Evolutionary conservation across 2,329 filamentous ascomycete genomes (phyloP).

Genomic region (Xylariaceae sp.): DNA sequence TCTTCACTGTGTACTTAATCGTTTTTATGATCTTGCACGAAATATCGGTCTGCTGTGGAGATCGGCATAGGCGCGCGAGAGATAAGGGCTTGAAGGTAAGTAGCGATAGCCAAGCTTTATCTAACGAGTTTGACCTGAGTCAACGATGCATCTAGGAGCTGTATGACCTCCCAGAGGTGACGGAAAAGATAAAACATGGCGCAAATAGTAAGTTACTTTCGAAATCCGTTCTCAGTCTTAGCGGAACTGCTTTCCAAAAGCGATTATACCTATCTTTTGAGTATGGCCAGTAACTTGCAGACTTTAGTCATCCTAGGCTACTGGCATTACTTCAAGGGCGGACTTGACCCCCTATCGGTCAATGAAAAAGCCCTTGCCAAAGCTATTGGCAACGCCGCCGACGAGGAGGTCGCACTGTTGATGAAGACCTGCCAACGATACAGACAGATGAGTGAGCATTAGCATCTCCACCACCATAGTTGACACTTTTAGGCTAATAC

Average conservation of each 20-base stretch:
- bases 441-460: constrained; percentile 21
- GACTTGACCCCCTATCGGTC: constrained; percentile 28
- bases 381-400: constrained; percentile 28
- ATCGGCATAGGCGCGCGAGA: constrained; percentile 37
- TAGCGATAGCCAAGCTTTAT: too few relatives aligned
- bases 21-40: constrained; percentile 35
- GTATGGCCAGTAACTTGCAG: too few relatives aligned
- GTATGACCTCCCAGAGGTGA: constrained; percentile 17
- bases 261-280: too few relatives aligned
- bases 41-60: constrained; percentile 28
- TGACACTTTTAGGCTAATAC: too few relatives aligned
- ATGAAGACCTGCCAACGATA: constrained; percentile 27
- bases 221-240: too few relatives aligned
- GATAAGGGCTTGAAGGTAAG: constrained; percentile 31
- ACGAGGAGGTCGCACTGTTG: constrained; percentile 34
- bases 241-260: too few relatives aligned
- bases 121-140: too few relatives aligned
- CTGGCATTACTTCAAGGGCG: constrained; percentile 49
- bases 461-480: too few relatives aligned
- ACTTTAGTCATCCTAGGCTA: constrained; percentile 43
- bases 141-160: constrained; percentile 7
- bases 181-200: constrained; percentile 39
- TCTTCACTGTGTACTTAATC: constrained; percentile 29
- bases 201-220: too few relatives aligned
- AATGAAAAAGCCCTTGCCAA: constrained; percentile 22